Base-by-base conservation (phyloP, 2,329 filamentous ascomycete species). In the Bipolaris bicolor region DNA sequence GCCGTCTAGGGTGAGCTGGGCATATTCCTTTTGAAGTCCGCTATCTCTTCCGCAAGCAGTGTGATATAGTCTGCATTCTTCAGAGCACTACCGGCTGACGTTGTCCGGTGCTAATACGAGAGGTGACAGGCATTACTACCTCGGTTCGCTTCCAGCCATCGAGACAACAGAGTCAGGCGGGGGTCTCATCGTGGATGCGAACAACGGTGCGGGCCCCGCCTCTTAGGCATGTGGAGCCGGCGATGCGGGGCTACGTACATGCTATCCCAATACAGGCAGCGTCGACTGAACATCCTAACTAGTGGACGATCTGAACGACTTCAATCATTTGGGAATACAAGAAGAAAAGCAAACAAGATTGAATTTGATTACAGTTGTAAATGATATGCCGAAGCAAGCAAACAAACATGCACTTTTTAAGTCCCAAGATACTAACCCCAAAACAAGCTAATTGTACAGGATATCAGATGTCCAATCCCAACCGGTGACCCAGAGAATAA, bases 391-490 rank as follows among this genome's bases (percentile, higher is more conserved):
- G 43, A 24, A 52, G 1, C 29, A 47, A 43, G 41, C 26, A 29
- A 31, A 13, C 29, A 31, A 13, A 31, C 16, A 20, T 31, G 43
- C 49, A 33, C 33, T 16, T 46, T 45, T 45, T 47, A 22, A 29
- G 40, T 18, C 18, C 36, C 18, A 34, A 13, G 18, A 52, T 16
- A 49, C 45, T 36, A 16, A 36, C 26, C 26, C 11, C 26, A 37
- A 52, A 55, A 52, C 50, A 58, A 58, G 50, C 47, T 74, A 73
- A 45, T 74, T 64, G 68, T 74, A 73, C 71, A 74, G 69, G 71
- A 72, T 74, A 74, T 74, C 64, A 68, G 58, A 70, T 67, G 61
- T 58, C 67, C 62, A 64, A 65, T 65, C 58, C 48, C 24, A 65
- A 62, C 44, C 40, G 54, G 18, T 57, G 39, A 56, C 49, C 44